Conservation (phyloP, 768 basidiomycete genomes). For the Xanthoconium stramineum region DNA sequence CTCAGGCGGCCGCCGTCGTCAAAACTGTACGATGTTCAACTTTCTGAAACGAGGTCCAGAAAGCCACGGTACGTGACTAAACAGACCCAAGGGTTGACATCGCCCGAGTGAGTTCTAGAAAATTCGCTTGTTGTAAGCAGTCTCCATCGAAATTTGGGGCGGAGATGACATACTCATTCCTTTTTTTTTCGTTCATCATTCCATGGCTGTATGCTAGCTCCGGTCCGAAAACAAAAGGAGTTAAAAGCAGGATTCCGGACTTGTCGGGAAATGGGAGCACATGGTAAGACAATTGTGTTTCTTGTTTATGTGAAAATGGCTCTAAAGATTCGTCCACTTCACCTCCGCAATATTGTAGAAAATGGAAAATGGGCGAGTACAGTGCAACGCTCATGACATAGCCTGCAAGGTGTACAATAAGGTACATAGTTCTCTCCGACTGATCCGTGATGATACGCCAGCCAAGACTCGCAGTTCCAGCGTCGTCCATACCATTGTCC, state of each 20-base stretch:
- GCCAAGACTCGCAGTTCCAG: not conserved
- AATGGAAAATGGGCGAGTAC: not conserved
- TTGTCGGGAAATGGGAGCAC: not conserved
- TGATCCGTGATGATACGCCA: too few species aligned
- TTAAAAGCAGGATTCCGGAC: not conserved
- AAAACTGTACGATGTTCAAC: not conserved
- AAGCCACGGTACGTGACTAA: not conserved
- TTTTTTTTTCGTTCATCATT: not conserved
- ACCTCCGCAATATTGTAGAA: not conserved
- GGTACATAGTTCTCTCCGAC: not conserved
- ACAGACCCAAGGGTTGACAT: not conserved
- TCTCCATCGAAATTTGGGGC: not conserved
- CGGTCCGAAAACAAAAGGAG: not conserved
- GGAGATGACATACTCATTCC: not conserved
- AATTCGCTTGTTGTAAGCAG: not conserved
- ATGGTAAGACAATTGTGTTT: not conserved
- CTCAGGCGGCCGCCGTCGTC: not conserved
- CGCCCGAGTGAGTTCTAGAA: not conserved
- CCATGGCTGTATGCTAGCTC: not conserved
- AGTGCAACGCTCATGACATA: not conserved
- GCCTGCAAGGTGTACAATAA: too few species aligned
- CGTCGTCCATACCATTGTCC: not conserved
- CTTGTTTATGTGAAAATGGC: not conserved
- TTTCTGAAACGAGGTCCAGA: not conserved
- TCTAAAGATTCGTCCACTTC: too few species aligned